Evolutionary conservation across 2,329 filamentous ascomycete species (phyloP).

Genomic region (Colletotrichum scovillei): DNA sequence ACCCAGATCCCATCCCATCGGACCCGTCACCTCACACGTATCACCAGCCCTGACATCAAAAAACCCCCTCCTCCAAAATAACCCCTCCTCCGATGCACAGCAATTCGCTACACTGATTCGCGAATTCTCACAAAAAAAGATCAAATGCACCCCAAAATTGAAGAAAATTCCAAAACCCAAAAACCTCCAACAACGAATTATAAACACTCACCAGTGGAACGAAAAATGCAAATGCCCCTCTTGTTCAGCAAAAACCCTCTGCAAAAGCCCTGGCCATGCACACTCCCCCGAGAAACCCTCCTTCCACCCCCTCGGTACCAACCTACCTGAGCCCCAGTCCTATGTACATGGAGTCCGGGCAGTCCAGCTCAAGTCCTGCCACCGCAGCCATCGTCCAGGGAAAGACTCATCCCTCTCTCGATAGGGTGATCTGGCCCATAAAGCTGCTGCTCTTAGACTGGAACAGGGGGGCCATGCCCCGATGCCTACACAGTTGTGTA

Average conservation of each 20-base stretch:
- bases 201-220: neutral
- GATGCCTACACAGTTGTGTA: neutral
- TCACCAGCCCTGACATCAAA: neutral
- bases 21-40: neutral
- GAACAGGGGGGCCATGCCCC: neutral
- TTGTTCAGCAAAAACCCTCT: neutral
- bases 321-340: neutral
- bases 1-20: neutral
- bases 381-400: neutral
- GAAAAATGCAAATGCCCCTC: constrained; percentile 1
- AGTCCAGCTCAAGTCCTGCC: neutral
- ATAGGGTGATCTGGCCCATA: neutral
- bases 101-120: constrained; percentile 14
- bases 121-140: neutral
- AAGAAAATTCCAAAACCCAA: neutral
- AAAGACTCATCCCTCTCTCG: neutral
- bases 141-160: constrained; percentile 4
- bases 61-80: neutral
- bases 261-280: neutral
- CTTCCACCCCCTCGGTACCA: neutral
- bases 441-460: neutral
- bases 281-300: neutral
- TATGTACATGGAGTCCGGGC: neutral
- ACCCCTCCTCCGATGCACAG: neutral
- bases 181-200: neutral